Percentiles rank a stretch among this genome's conserved stretches.
These are phyloP conservation scores for Salicornia ramosissima DNA, from an alignment of 148 eudicot genomes.

Conservation along the genomic window DNA sequence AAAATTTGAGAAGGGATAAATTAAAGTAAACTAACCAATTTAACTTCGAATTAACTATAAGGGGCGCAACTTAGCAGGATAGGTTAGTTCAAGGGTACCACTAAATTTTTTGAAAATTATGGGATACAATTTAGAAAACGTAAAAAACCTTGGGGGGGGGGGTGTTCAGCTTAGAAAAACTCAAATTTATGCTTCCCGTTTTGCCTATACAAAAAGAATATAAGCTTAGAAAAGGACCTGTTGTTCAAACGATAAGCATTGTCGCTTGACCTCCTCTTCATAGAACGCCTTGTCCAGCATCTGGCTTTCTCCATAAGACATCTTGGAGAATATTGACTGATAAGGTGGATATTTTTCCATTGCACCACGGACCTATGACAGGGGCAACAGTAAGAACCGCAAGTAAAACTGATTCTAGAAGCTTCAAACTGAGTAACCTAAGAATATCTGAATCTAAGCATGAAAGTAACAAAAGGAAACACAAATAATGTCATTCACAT, in stretches of 20 bases:
- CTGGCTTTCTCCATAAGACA: constrained; percentile 96
- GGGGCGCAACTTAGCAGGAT: too few species aligned
- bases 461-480: neutral
- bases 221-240: constrained; percentile 52
- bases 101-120: too few species aligned
- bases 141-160: too few species aligned
- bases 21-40: too few species aligned
- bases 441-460: neutral
- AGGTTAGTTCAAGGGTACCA: too few species aligned
- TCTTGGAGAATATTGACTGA: constrained; percentile 71
- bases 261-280: constrained; percentile 98
- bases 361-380: constrained; percentile 73
- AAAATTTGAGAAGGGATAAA: too few species aligned
- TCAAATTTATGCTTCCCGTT: constrained; percentile 2
- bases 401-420: neutral
- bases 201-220: neutral
- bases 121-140: too few species aligned
- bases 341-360: constrained; percentile 97
- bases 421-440: too few species aligned
- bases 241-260: constrained; percentile 86
- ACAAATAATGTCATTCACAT: too few species aligned
- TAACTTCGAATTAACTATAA: too few species aligned
- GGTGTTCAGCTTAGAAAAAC: neutral
- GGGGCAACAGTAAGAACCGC: neutral
- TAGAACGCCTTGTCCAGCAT: constrained; percentile 97